Conservation (phyloP, 1,139 yeast species). For the Pichia norvegensis region DNA sequence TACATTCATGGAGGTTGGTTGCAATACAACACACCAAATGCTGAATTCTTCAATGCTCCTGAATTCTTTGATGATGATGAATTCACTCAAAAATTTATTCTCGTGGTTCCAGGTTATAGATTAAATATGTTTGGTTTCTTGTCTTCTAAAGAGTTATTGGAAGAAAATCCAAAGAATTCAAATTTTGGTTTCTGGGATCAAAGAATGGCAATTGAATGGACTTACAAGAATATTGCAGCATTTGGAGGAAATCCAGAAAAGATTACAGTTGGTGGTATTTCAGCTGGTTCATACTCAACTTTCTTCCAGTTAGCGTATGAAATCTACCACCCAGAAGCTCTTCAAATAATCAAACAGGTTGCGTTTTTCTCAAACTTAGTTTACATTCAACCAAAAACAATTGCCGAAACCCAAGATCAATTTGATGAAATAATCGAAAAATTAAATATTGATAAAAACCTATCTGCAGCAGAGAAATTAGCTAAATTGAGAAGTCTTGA, state of each 20-base stretch:
- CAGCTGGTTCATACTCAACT: conserved; percentile 32
- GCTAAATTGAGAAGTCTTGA: conserved; percentile 13
- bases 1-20: conserved; percentile 38
- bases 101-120: conserved; percentile 36
- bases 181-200: conserved; percentile 40
- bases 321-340: conserved; percentile 30
- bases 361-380: conserved; percentile 31
- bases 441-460: conserved; percentile 12
- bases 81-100: conserved; percentile 28
- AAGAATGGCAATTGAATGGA: conserved; percentile 34
- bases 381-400: conserved; percentile 32
- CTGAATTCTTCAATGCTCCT: conserved; percentile 17
- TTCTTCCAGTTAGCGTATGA: conserved; percentile 34
- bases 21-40: conserved; percentile 32
- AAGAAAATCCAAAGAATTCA: conserved; percentile 25
- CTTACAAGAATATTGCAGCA: conserved; percentile 27
- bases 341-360: conserved; percentile 33
- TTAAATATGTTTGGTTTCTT: conserved; percentile 36
- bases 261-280: conserved; percentile 28
- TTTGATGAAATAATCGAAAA: conserved; percentile 30
- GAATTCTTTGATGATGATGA: conserved; percentile 26
- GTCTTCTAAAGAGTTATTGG: conserved; percentile 26
- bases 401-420: conserved; percentile 30
- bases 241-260: conserved; percentile 31
- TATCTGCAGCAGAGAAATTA: conserved; percentile 15